phyloP scores from a whole-genome alignment of 192 early-diverging fungal genomes.

The Nowakowskiella sp. region DNA sequence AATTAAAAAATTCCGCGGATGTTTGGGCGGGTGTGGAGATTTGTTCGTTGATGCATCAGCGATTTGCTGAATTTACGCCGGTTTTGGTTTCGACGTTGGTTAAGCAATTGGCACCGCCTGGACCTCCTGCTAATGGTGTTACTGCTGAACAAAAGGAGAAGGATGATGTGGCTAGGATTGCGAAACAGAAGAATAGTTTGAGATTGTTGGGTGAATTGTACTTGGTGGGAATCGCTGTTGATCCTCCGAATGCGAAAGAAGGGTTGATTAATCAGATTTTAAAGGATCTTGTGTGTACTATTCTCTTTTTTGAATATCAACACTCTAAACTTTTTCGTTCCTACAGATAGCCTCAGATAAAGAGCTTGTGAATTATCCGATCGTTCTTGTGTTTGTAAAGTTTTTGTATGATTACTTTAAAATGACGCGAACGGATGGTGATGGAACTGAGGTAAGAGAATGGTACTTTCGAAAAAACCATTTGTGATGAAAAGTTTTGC shows the following conservation, averaged over 20 bases:
- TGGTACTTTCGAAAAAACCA: too few species aligned
- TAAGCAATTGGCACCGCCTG: conserved; percentile 57
- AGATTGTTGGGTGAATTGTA: conserved; percentile 76
- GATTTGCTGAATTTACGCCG: conserved; percentile 79
- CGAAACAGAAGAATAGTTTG: conserved; percentile 56
- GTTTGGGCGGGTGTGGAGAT: conserved; percentile 76
- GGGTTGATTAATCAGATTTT: conserved; percentile 39
- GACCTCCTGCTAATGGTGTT: conserved; percentile 40
- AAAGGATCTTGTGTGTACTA: conserved; percentile 27
- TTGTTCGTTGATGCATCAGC: conserved; percentile 70
- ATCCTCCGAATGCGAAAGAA: conserved; percentile 55
- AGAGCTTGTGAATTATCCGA: conserved; percentile 31
- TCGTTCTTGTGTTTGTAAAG: conserved; percentile 40
- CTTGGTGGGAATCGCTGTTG: conserved; percentile 55
- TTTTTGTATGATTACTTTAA: conserved; percentile 19
- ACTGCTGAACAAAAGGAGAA: conserved; percentile 76
- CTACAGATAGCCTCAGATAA: conserved; percentile 32
- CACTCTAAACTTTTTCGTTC: background rate
- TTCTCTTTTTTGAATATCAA: conserved; percentile 8
- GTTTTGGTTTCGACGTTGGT: conserved; percentile 57
- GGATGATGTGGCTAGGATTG: conserved; percentile 66
- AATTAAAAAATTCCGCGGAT: conserved; percentile 64
- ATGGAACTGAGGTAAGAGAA: too few species aligned
- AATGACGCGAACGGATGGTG: too few species aligned
- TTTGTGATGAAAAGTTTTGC: too few species aligned